Evolutionary conservation across 176 grass and related monocot species (phyloP), one percentile per base, ranked within the genome.

Genomic region (Hordeum marinum): DNA sequence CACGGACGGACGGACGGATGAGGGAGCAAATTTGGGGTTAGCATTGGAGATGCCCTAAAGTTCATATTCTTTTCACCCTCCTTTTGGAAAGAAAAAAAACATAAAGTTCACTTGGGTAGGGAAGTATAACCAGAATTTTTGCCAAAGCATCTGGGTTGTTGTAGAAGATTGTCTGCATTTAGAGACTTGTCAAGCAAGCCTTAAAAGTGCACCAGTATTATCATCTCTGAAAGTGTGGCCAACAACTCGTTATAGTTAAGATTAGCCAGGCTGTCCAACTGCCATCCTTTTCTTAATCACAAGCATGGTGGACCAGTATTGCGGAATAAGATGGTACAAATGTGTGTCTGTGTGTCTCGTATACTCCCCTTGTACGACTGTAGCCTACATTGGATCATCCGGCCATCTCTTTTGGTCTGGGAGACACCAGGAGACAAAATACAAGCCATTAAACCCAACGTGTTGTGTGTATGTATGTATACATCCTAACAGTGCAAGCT

Each of bases 161-260:
- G 64, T 24, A 59, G 11, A 27, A 66, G 63, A 76, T 43, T 82
- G 9, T 58, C 25, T 73, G 21, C 8, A 77, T 82, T 77, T 68
- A 68, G 74, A 85, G 46, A 25, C 74, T 85, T 78, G 45, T 57
- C 14, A 61, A 67, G 65, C 65, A 46, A 11, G 37, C 21, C 34
- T 55, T 82, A 55, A 73, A 78, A 46, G 11, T 62, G 61, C 17
- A 57, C 52, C 52, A 21, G 52, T 57, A 57, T 55, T 55, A 55
- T 55, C 1, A 41, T 74, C 41, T 10, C 29, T 18, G 48, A 52
- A 70, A 76, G 62, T 50, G 36, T 69, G 36, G 34, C 76, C 36
- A 75, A 72, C 75, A 60, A 52, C 59, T 75, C 82, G 60, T 64
- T 13, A 39, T 42, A 27, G 84, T 48, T 83, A 79, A 83, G 84